Evolutionary conservation across 2,329 filamentous ascomycete genomes (phyloP), one percentile per base, ranked within the genome.

Genomic region (Phyllosticta paracitricarpa): DNA sequence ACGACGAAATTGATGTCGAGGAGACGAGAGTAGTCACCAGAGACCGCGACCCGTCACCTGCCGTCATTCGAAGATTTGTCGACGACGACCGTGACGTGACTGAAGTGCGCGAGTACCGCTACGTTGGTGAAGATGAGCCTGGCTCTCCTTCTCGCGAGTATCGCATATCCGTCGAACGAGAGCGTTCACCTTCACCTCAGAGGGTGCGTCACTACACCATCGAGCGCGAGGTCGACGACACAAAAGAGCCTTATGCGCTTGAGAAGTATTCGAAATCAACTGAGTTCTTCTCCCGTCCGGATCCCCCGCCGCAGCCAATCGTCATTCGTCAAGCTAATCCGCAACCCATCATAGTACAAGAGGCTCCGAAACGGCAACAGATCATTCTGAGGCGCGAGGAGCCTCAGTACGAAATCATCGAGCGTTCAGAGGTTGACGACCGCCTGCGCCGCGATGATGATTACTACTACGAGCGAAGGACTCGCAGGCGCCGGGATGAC

Each of bases 401-500:
- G 66, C 79, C 81, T 26, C 79, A 82, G 51, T 86, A 83, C 65
- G 82, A 85, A 62, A 74, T 85, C 59, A 76, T 85, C 63, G 82
- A 84, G 66, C 82, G 82, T 48, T 76, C 82, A 25, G 82, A 85
- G 64, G 72, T 78, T 25, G 80, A 83, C 54, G 78, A 82, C 61
- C 73, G 76, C 51, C 74, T 74, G 63, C 65, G 81, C 53, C 67
- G 79, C 61, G 82, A 85, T 48, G 80, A 84, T 58, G 82, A 84
- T 63, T 85, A 85, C 68, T 85, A 84, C 67, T 85, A 85, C 68
- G 81, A 85, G 66, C 80, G 82, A 80, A 60, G 81, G 84, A 68
- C 76, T 82, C 51, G 81, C 83, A 62, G 79, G 28, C 77, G 73
- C 59, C 73, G 75, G 63, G 71, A 74, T 62, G 72, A 72, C 2